phyloP scores from a whole-genome alignment of 2,329 filamentous ascomycete genomes.

The Ceratocystis diversiconidia region DNA sequence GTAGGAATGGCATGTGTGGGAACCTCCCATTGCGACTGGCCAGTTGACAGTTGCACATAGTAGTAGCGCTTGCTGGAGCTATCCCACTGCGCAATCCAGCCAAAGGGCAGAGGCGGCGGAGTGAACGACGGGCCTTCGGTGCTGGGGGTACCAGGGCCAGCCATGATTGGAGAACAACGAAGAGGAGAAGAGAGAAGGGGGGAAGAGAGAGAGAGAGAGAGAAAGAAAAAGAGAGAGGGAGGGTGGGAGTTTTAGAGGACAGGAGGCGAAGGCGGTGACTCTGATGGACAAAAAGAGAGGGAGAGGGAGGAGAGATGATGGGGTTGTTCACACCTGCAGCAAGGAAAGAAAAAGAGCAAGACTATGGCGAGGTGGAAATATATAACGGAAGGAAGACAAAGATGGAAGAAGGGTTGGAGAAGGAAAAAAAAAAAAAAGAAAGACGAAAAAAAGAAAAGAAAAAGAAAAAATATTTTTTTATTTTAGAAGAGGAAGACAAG shows the following conservation, averaged over 20 bases:
- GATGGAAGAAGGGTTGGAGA: neutral
- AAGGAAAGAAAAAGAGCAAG: neutral
- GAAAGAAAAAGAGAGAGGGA: neutral
- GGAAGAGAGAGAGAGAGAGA: neutral
- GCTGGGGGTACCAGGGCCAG: slow-evolving; percentile 43
- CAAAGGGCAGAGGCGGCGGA: slow-evolving; percentile 46
- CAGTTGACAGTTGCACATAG: slow-evolving; percentile 58
- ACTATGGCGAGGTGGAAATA: neutral
- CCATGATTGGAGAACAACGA: slow-evolving; percentile 29
- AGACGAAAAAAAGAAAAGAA: neutral
- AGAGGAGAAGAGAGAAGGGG: neutral
- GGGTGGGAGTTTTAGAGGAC: neutral
- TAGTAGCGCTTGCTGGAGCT: slow-evolving; percentile 51
- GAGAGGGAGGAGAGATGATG: no score
- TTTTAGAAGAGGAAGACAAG: neutral
- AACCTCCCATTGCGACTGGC: slow-evolving; percentile 59
- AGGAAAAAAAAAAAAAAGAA: neutral
- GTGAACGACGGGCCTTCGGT: slow-evolving; percentile 45
- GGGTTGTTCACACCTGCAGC: neutral
- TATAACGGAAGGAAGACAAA: neutral
- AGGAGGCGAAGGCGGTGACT: no score
- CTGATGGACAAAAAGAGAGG: no score
- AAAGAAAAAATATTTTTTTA: neutral
- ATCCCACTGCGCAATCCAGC: slow-evolving; percentile 60
- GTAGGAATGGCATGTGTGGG: slow-evolving; percentile 50